Conservation (phyloP, 768 basidiomycete species). For the Hericium erinaceus region DNA sequence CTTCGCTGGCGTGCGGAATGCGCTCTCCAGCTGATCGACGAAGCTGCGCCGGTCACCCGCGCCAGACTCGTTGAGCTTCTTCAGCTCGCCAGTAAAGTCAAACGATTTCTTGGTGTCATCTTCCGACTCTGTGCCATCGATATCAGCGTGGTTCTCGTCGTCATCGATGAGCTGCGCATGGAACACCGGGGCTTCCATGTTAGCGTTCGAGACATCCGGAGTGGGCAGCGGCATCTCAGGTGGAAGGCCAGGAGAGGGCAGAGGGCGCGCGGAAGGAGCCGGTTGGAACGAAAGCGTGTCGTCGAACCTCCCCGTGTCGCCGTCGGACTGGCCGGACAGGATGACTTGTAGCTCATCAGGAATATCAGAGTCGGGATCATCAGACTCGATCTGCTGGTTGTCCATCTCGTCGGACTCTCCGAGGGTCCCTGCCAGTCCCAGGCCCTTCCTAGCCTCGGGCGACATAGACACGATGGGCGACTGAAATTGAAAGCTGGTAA, state of each 20-base stretch:
- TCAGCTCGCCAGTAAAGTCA: constrained; percentile 75
- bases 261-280: constrained; percentile 1
- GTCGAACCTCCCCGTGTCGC: constrained; percentile 19
- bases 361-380: constrained; percentile 72
- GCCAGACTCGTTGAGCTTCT: constrained; percentile 60
- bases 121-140: constrained; percentile 37
- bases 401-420: constrained; percentile 45
- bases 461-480: constrained; percentile 29
- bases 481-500: not conserved
- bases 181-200: constrained; percentile 29
- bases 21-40: constrained; percentile 70
- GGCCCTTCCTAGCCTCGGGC: constrained; percentile 41
- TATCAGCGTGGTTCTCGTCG: constrained; percentile 29
- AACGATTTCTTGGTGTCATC: constrained; percentile 73
- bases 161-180: constrained; percentile 38
- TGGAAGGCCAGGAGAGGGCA: constrained; percentile 34
- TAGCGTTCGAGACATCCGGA: constrained; percentile 4
- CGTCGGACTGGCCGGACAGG: constrained; percentile 33
- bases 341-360: constrained; percentile 68
- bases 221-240: constrained; percentile 32
- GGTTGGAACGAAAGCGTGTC: constrained; percentile 30
- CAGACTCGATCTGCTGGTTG: constrained; percentile 35
- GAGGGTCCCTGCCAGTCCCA: constrained; percentile 61
- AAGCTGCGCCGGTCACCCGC: constrained; percentile 65
- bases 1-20: constrained; percentile 70